A percentile compares a stretch with the other conserved stretches of the same genome.
phyloP scores from a whole-genome alignment of 2,329 filamentous ascomycete genomes.

The Scorias spongiosa region DNA sequence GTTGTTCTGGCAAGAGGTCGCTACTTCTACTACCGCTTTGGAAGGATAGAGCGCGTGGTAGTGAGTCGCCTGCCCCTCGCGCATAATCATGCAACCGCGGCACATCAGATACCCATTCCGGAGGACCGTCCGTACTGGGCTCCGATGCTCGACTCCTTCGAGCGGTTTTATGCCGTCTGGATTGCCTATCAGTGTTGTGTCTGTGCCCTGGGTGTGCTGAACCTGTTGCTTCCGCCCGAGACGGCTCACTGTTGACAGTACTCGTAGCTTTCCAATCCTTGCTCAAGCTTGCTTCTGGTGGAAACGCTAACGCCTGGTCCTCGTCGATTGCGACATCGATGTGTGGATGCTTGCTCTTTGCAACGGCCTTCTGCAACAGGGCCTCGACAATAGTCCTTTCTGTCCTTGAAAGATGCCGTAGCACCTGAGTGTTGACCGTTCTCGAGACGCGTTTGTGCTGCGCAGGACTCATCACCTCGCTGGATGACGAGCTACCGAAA shows the following conservation, averaged over 20 bases:
- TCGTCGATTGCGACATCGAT: conserved; percentile 1
- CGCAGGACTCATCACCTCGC: background rate
- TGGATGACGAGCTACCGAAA: background rate
- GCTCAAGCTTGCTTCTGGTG: background rate
- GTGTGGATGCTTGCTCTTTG: conserved; percentile 12
- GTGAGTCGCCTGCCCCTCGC: background rate
- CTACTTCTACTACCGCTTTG: background rate
- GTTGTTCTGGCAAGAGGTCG: background rate
- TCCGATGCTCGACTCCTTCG: background rate
- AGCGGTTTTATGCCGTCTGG: background rate
- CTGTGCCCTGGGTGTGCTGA: background rate
- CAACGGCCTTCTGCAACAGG: conserved; percentile 23
- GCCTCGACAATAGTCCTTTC: background rate
- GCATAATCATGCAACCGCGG: background rate
- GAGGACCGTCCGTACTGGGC: background rate
- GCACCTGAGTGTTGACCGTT: background rate
- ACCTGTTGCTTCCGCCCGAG: background rate
- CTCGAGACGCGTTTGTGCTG: background rate
- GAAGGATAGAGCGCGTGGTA: background rate
- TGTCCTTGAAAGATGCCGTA: background rate
- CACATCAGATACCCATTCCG: background rate
- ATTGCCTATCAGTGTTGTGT: too few relatives aligned
- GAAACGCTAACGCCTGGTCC: background rate
- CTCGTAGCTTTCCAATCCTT: background rate
- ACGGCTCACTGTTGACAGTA: background rate